A percentile compares a stretch with the other conserved stretches of the same genome.
These are phyloP conservation scores for Nasturtium officinale DNA, from an alignment of 345 rosid genomes.

Conservation along the genomic window DNA sequence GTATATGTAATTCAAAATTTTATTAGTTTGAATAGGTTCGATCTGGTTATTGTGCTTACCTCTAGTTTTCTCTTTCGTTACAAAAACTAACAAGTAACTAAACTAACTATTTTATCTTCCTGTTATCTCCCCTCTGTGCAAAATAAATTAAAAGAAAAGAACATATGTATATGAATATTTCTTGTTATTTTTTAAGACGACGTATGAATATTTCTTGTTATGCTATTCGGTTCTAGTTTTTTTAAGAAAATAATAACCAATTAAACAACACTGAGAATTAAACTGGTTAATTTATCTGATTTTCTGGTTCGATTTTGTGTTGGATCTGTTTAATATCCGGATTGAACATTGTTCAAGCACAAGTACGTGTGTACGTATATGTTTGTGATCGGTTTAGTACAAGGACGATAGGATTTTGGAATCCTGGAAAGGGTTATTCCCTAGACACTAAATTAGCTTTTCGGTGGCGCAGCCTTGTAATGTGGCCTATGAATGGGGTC, in stretches of 20 bases:
- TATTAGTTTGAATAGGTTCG: neutral
- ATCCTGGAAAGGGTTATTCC: conserved; percentile 41
- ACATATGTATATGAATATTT: neutral
- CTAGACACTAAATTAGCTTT: conserved; percentile 29
- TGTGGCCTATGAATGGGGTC: conserved; percentile 42
- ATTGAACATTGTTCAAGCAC: neutral
- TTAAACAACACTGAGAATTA: no score
- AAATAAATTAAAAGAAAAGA: neutral
- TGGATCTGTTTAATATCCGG: neutral
- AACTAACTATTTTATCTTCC: neutral
- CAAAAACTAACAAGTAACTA: neutral
- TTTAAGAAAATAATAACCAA: no score
- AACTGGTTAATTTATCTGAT: neutral
- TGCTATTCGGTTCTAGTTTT: neutral
- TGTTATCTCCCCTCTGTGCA: neutral
- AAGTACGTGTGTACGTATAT: neutral
- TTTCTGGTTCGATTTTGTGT: neutral
- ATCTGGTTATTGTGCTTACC: neutral
- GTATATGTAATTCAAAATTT: neutral
- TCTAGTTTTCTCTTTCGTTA: neutral
- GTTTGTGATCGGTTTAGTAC: neutral
- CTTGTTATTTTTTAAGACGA: neutral
- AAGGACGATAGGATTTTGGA: conserved; percentile 35
- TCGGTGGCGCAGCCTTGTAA: conserved; percentile 46
- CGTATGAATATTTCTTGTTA: neutral